Evolutionary conservation across 139 green algal genomes (phyloP).

Genomic region (Chlorella sp.): DNA sequence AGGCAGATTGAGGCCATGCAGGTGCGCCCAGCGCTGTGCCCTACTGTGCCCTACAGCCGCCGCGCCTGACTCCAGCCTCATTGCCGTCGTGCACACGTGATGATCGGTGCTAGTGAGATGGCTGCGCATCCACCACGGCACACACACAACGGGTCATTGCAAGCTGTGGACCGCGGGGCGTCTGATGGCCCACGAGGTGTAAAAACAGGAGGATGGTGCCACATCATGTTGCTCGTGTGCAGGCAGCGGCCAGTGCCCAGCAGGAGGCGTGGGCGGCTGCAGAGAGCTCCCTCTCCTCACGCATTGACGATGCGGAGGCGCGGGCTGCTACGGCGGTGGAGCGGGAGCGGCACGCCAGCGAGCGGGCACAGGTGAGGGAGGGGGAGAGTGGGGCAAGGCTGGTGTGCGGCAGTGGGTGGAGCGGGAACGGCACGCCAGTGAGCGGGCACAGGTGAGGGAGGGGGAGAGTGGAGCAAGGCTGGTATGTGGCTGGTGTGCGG

Average conservation of each 20-base stretch:
- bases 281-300: slow-evolving; percentile 54
- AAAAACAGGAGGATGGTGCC: too few species aligned
- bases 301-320: slow-evolving; percentile 47
- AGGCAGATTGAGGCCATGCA: slow-evolving; percentile 88
- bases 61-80: too few species aligned
- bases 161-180: too few species aligned
- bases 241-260: slow-evolving; percentile 43
- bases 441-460: slow-evolving; percentile 24
- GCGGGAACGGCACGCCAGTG: slow-evolving; percentile 29
- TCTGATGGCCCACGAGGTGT: too few species aligned
- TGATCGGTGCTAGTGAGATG: too few species aligned
- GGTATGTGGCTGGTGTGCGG: not conserved
- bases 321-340: slow-evolving; percentile 37
- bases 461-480: not conserved
- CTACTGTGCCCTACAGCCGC: too few species aligned
- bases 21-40: too few species aligned
- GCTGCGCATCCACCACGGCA: too few species aligned
- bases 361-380: slow-evolving; percentile 24
- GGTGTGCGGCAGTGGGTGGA: slow-evolving; percentile 6
- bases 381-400: not conserved
- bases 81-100: too few species aligned
- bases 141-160: too few species aligned
- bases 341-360: slow-evolving; percentile 29
- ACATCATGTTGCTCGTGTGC: too few species aligned
- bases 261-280: slow-evolving; percentile 56